Conservation (phyloP, 192 early-diverging fungal species). For the Backusella mclennaniae region DNA sequence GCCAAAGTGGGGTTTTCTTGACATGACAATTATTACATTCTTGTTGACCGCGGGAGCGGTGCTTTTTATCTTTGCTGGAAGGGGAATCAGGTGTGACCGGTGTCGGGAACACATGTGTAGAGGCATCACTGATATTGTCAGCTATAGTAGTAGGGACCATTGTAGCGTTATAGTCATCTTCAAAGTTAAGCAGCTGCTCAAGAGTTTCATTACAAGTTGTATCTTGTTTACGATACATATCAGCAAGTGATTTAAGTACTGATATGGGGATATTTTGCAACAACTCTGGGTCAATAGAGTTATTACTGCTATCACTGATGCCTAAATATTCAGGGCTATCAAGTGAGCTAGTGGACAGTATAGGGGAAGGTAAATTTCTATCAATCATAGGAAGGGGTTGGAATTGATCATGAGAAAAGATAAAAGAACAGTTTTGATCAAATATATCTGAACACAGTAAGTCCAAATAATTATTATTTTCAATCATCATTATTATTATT, state of each 20-base stretch:
- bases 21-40: slow-evolving; percentile 72
- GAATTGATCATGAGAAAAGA: not conserved
- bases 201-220: not conserved
- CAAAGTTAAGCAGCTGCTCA: slow-evolving; percentile 23
- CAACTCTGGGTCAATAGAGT: not conserved
- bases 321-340: not conserved
- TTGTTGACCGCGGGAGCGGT: slow-evolving; percentile 33
- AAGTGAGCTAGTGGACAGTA: not conserved
- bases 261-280: not conserved
- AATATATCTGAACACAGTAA: not conserved
- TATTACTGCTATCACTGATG: not conserved
- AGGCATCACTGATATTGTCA: not conserved
- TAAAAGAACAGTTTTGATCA: not conserved
- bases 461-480: not conserved
- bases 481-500: not conserved
- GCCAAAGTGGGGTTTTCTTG: slow-evolving; percentile 93
- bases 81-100: not conserved
- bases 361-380: slow-evolving; percentile 4
- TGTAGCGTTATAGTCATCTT: not conserved
- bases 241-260: not conserved
- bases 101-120: not conserved
- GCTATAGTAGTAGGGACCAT: slow-evolving; percentile 13
- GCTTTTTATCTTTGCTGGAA: not conserved
- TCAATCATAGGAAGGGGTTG: not conserved
- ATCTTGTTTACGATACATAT: slow-evolving; percentile 12